Base-by-base conservation (phyloP, 495 filamentous ascomycete species). In the Daldinia bambusicola region DNA sequence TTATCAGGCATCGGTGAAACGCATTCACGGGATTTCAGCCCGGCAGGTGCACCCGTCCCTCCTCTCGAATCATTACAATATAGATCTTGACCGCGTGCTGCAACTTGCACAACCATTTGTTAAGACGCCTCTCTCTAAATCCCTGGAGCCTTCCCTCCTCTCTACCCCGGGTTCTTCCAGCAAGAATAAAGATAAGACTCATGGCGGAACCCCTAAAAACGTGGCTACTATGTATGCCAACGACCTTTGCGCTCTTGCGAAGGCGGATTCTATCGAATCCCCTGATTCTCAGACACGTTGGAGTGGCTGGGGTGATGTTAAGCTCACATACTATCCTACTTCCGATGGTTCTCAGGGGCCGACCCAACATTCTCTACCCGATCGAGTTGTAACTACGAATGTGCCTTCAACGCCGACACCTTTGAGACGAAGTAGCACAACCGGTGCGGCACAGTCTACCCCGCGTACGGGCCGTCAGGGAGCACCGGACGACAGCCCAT, bases 21-120 rank as follows among this genome's bases (percentile, higher is more conserved):
- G 93, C 65, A 80, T 87, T 60, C 74, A 78, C 26, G 78, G 79
- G 10, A 84, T 85, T 45, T 76, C 87, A 26, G 84, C 85, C 31
- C 80, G 86, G 50, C 84, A 89, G 63, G 81, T 92, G n/a, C 92
- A 90, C 78, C 86, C 87, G 48, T 86, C 88, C 56, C 80, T 98
- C 51, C 80, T 99, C 43, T 87, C 89, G 41, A 92, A 90, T 52
- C 95, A 98, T 77, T 99, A 97, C 84, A 94, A 94, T 73, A 94
- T 99, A 79, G 92, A 97, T 74, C 85, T 98, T 32, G 94, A 98
- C 41, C 90, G 92, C 65, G 85, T 99, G 57, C 89, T 92, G 48
- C 91, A 91, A 74, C 82, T 98, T 30, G 90, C 95, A 4, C 83
- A 89, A 38, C 93, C 95, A 10, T 97, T 98, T 75, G 83, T 89